phyloP scores from a whole-genome alignment of 371 early-diverging fungal genomes.

The Cokeromyces recurvatus region DNA sequence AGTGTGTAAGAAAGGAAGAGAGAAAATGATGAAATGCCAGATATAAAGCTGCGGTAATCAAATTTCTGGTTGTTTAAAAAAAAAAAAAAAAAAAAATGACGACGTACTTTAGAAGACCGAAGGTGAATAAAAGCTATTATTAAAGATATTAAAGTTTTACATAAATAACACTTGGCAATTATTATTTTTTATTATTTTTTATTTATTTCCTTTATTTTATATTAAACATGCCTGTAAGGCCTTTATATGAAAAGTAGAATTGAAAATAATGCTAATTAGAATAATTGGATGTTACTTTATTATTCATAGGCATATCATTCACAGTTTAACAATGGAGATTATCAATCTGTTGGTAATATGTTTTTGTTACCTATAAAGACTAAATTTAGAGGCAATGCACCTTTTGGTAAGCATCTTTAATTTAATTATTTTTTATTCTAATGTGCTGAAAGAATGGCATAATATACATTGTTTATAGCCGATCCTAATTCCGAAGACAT shows the following conservation, averaged over 20 bases:
- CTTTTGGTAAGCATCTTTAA: slow-evolving; percentile 32
- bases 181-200: neutral
- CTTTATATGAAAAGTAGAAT: neutral
- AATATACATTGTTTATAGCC: too few species aligned
- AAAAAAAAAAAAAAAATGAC: too few species aligned
- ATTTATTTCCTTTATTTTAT: neutral
- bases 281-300: neutral
- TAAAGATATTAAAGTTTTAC: neutral
- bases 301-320: slow-evolving; percentile 85
- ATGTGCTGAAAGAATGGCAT: too few species aligned
- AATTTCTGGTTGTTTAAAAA: too few species aligned
- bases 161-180: neutral
- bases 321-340: slow-evolving; percentile 70
- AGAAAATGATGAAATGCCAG: slow-evolving; percentile 1
- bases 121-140: too few species aligned
- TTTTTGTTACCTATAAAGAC: slow-evolving; percentile 87
- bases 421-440: too few species aligned
- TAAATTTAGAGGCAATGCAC: slow-evolving; percentile 84
- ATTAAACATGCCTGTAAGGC: slow-evolving; percentile 11
- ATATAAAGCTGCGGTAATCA: neutral
- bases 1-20: too few species aligned
- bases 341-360: slow-evolving; percentile 80
- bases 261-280: neutral
- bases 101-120: too few species aligned
- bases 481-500: slow-evolving; percentile 75